Evolutionary conservation across 176 grass and related monocot species (phyloP), one percentile per base, ranked within the genome.

Genomic region (Zea luxurians): DNA sequence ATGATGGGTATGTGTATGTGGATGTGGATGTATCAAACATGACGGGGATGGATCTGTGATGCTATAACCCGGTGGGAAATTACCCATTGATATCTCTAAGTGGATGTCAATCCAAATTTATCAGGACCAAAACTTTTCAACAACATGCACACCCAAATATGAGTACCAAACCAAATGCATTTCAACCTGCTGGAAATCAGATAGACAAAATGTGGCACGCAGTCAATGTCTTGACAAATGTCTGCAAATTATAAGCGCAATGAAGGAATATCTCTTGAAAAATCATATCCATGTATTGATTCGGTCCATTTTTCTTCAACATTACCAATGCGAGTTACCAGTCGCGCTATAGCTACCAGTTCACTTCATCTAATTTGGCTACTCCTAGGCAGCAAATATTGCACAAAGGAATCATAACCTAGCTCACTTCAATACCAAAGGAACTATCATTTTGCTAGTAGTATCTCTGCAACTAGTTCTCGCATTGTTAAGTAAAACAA

Each of bases 91-190:
- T n/a, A n/a, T n/a, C n/a, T n/a, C n/a, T n/a, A n/a, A n/a, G n/a
- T 46, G 42, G 66, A 69, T 34, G 43, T n/a, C 66, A 47, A 46
- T 46, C 42, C 66, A 68, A 46, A 21, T 46, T 68, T 69, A 17
- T 68, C 42, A 46, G n/a, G n/a, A 20, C n/a, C n/a, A 27, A 70
- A 69, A 48, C 10, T 13, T 70, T n/a, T 47, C 34, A 20, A 69
- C 17, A 21, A 9, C n/a, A 4, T 43, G 44, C 42, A 12, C 66
- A 27, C 66, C n/a, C n/a, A n/a, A n/a, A n/a, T 21, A n/a, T 7
- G 6, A 47, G 64, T 18, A 69, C 43, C 43, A 47, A 13, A 27
- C 17, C 17, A 18, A 18, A 57, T 57, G 17, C 1, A 57, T 57
- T 10, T 18, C 7, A 18, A 57, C 7, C n/a, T n/a, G n/a, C n/a